These are phyloP conservation scores for Triadica sebifera DNA, from an alignment of 345 rosid species.

Conservation along the genomic window DNA sequence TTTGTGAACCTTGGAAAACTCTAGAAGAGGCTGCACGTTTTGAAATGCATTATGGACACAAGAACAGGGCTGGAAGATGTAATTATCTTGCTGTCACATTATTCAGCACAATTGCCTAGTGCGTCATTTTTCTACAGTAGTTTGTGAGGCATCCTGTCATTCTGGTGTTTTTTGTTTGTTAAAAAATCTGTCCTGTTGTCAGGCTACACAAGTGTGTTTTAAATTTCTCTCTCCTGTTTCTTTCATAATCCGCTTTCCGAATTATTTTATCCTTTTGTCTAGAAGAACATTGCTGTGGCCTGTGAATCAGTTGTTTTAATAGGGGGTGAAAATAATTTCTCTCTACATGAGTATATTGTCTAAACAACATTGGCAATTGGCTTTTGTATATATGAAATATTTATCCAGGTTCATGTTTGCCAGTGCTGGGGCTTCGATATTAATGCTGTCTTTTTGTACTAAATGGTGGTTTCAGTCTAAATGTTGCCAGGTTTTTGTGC, in stretches of 20 bases:
- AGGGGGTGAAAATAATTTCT: not conserved
- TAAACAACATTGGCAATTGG: not conserved
- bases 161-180: not conserved
- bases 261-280: no score
- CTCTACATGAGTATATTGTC: not conserved
- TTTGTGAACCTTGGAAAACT: constrained; percentile 87
- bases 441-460: not conserved
- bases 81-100: not conserved
- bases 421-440: no score
- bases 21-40: constrained; percentile 90
- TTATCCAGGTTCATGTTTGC: not conserved
- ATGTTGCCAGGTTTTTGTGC: constrained; percentile 15
- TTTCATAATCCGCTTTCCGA: not conserved
- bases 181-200: not conserved
- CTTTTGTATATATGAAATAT: not conserved
- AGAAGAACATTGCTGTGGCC: no score
- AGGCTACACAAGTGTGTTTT: not conserved
- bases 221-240: not conserved
- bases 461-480: constrained; percentile 16
- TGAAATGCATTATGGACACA: constrained; percentile 74
- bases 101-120: not conserved
- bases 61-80: constrained; percentile 59
- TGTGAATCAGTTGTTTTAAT: not conserved
- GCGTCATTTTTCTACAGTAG: not conserved
- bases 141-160: not conserved